These are phyloP conservation scores for Didymella segeticola DNA, from an alignment of 2,329 filamentous ascomycete genomes.

Conservation along the genomic window DNA sequence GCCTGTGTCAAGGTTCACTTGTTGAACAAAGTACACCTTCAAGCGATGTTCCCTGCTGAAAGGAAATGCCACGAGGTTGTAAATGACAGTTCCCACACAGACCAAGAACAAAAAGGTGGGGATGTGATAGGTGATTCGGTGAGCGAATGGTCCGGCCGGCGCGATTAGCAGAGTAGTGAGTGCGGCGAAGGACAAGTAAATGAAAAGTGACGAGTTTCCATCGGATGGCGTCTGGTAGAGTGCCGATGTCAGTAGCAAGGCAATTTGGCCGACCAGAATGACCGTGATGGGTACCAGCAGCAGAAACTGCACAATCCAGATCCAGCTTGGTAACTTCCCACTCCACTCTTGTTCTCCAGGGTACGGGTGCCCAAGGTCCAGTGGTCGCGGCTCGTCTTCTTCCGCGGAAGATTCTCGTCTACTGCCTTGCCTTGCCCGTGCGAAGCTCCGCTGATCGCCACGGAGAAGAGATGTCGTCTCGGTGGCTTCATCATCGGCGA, in stretches of 20 bases:
- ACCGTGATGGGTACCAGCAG: slow-evolving; percentile 79
- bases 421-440: slow-evolving; percentile 59
- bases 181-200: slow-evolving; percentile 73
- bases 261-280: slow-evolving; percentile 78
- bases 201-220: slow-evolving; percentile 73
- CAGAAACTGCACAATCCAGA: slow-evolving; percentile 87
- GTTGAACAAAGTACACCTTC: slow-evolving; percentile 88
- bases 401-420: slow-evolving; percentile 50
- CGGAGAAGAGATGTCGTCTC: slow-evolving; percentile 65
- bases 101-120: slow-evolving; percentile 78
- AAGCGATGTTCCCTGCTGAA: slow-evolving; percentile 81
- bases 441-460: slow-evolving; percentile 61
- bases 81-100: slow-evolving; percentile 77
- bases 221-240: slow-evolving; percentile 84
- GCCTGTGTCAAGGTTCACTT: slow-evolving; percentile 75
- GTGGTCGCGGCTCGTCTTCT: slow-evolving; percentile 46
- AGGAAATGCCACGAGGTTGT: slow-evolving; percentile 86
- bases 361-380: slow-evolving; percentile 54
- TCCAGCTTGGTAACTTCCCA: slow-evolving; percentile 76
- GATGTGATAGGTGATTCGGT: slow-evolving; percentile 83
- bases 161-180: slow-evolving; percentile 75
- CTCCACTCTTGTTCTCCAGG: slow-evolving; percentile 87
- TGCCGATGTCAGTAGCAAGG: slow-evolving; percentile 73
- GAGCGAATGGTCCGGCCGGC: slow-evolving; percentile 82
- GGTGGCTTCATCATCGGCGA: slow-evolving; percentile 53